Evolutionary conservation across 345 rosid genomes (phyloP).

Genomic region (Erysimum cheiranthoides): DNA sequence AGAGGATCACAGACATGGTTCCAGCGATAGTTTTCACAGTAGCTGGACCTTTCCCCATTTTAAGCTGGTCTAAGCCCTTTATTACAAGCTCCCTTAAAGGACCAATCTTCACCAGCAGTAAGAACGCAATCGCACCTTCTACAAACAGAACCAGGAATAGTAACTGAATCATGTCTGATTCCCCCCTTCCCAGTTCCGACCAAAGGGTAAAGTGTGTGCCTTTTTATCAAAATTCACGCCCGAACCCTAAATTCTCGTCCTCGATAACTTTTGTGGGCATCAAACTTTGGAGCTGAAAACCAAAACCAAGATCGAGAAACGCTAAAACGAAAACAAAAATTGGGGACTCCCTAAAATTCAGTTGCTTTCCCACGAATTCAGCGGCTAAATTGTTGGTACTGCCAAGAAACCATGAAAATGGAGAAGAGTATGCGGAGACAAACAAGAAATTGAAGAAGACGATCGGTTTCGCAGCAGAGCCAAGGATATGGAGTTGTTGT

Average conservation of each 20-base stretch:
- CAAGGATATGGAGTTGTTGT: not conserved
- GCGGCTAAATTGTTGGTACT: not conserved
- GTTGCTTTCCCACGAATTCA: slow-evolving; percentile 4
- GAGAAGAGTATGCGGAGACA: not conserved
- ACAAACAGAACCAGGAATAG: slow-evolving; percentile 74
- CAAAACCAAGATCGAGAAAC: slow-evolving; percentile 18
- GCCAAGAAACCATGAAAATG: not conserved
- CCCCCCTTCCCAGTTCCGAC: not conserved
- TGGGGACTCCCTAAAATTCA: not conserved
- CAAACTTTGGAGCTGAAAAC: slow-evolving; percentile 8
- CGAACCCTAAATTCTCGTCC: slow-evolving; percentile 23
- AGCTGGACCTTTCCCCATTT: slow-evolving; percentile 83
- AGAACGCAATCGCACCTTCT: slow-evolving; percentile 72
- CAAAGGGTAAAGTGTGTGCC: slow-evolving; percentile 20
- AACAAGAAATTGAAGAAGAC: not conserved
- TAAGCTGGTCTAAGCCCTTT: slow-evolving; percentile 80
- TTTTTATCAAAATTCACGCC: slow-evolving; percentile 33
- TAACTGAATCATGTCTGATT: slow-evolving; percentile 78
- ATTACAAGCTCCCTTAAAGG: slow-evolving; percentile 88
- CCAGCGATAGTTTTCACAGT: slow-evolving; percentile 85
- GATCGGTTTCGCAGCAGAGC: not conserved
- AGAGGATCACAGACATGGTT: slow-evolving; percentile 78
- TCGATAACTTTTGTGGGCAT: not conserved
- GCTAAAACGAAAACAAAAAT: slow-evolving; percentile 8
- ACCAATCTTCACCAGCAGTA: slow-evolving; percentile 75